A percentile compares a stretch with the other conserved stretches of the same genome.
These are phyloP conservation scores for Neurospora sp. DNA, from an alignment of 2,329 filamentous ascomycete genomes.

Conservation along the genomic window DNA sequence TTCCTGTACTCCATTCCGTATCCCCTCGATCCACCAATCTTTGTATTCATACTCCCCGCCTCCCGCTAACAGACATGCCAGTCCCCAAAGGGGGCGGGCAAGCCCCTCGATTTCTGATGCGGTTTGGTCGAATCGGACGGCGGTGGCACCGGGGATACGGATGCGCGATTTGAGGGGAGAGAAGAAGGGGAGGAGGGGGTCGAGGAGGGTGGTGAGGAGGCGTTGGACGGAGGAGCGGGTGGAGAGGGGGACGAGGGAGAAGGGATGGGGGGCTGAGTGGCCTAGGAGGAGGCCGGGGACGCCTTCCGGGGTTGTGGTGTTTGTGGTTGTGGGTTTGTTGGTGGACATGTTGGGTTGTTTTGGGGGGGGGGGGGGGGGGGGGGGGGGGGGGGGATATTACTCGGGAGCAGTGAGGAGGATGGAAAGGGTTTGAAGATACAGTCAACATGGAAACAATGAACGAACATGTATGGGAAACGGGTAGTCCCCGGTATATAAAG, in stretches of 20 bases:
- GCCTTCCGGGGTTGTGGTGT: background rate
- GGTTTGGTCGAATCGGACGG: constrained; percentile 67
- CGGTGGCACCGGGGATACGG: constrained; percentile 58
- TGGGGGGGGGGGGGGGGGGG: background rate
- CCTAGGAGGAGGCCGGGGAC: constrained; percentile 33
- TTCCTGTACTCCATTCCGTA: constrained; percentile 62
- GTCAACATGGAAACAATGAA: too few species aligned
- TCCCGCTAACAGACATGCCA: constrained; percentile 61
- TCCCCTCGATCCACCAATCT: constrained; percentile 58
- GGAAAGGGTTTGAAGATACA: too few species aligned
- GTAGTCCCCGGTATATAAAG: background rate
- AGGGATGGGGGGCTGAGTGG: constrained; percentile 45
- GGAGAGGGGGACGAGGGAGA: constrained; percentile 39
- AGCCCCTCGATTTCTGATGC: constrained; percentile 71
- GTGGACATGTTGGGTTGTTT: background rate
- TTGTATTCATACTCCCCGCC: constrained; percentile 55
- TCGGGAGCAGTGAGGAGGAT: background rate
- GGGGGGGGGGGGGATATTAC: background rate
- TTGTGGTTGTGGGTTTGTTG: background rate
- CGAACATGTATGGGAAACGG: background rate
- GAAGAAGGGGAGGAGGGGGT: constrained; percentile 63
- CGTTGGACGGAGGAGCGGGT: constrained; percentile 49
- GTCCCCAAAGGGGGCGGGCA: constrained; percentile 65
- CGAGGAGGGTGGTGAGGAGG: constrained; percentile 53
- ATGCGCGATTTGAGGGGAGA: constrained; percentile 57